Evolutionary conservation across 148 eudicot species (phyloP).

Genomic region (Dysphania ambrosioides): DNA sequence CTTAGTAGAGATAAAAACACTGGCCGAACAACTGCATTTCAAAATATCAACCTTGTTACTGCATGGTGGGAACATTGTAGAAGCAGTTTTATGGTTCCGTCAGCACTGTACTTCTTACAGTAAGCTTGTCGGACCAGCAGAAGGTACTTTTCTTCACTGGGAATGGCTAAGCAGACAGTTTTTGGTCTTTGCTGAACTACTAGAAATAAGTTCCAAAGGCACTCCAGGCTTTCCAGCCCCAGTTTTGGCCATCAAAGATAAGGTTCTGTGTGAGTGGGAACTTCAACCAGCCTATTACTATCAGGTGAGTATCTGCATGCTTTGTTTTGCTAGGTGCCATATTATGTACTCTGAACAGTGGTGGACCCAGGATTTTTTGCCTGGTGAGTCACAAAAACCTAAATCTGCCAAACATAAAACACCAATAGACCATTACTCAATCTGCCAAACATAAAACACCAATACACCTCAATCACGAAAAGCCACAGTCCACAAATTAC

Average conservation of each 20-base stretch:
- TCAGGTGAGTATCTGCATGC: conserved; percentile 47
- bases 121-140: conserved; percentile 69
- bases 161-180: conserved; percentile 96
- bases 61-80: conserved; percentile 85
- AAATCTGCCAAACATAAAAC: no score
- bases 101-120: conserved; percentile 68
- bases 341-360: no score
- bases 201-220: conserved; percentile 74
- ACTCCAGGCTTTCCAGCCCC: conserved; percentile 44
- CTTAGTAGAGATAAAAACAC: conserved; percentile 79
- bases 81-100: conserved; percentile 89
- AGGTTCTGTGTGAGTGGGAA: conserved; percentile 71
- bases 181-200: conserved; percentile 88
- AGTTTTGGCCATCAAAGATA: conserved; percentile 45
- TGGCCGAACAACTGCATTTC: conserved; percentile 91
- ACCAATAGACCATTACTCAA: no score
- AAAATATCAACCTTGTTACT: conserved; percentile 87
- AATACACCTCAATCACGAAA: no score
- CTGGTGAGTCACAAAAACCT: no score
- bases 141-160: conserved; percentile 92
- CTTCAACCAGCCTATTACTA: conserved; percentile 76
- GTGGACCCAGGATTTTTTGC: no score
- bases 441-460: no score
- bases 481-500: no score
- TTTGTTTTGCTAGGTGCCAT: no score